A percentile compares a stretch with the other conserved stretches of the same genome.
phyloP scores from a whole-genome alignment of 352 stramenopile species.

The Peronosclerospora sorghi region DNA sequence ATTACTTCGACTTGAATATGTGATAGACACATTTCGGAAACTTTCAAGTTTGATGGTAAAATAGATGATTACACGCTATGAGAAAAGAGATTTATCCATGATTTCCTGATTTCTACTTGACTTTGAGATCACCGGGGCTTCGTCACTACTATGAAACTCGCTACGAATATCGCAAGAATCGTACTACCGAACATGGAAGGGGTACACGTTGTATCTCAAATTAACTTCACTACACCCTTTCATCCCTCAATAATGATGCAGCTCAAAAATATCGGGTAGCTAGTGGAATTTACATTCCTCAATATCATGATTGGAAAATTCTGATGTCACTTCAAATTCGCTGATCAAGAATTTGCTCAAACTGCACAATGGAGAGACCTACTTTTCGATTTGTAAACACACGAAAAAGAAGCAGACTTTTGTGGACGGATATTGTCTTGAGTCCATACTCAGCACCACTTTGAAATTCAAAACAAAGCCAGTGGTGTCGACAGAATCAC shows the following conservation, averaged over 20 bases:
- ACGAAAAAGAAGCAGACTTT: conserved; percentile 67
- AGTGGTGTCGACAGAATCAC: conserved; percentile 87
- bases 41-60: conserved; percentile 64
- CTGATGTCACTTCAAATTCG: conserved; percentile 93
- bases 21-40: conserved; percentile 78
- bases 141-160: conserved; percentile 87
- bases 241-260: conserved; percentile 40
- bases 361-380: neutral
- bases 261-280: conserved; percentile 81
- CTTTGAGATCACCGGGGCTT: conserved; percentile 81
- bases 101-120: conserved; percentile 35
- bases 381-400: no score
- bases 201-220: conserved; percentile 17
- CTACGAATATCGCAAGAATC: conserved; percentile 88
- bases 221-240: no score
- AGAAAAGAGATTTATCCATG: no score
- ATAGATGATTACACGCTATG: no score
- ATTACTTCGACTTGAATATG: no score
- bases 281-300: conserved; percentile 87
- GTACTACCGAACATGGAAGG: conserved; percentile 94
- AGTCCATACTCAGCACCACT: conserved; percentile 87
- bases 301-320: conserved; percentile 88
- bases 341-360: conserved; percentile 86
- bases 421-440: conserved; percentile 89
- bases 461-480: conserved; percentile 89